These are phyloP conservation scores for Tephrocybe sp. DNA, from an alignment of 768 basidiomycete genomes.

Conservation along the genomic window DNA sequence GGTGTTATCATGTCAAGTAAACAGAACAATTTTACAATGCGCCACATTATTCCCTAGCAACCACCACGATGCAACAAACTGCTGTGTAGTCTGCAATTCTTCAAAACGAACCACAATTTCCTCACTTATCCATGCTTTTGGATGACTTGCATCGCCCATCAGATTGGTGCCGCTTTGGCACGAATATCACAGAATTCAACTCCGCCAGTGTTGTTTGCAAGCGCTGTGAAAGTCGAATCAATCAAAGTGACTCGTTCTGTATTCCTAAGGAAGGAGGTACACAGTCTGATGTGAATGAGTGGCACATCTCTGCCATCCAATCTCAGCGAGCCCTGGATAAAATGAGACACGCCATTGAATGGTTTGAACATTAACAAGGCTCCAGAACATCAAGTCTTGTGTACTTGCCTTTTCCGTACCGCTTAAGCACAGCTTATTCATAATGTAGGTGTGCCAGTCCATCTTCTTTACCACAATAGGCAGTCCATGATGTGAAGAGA, in stretches of 20 bases:
- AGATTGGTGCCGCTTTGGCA: no score
- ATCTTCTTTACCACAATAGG: slow-evolving; percentile 2
- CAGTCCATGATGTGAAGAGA: not conserved
- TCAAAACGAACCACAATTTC: no score
- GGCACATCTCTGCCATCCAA: no score
- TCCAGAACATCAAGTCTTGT: no score
- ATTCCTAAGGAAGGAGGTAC: not conserved
- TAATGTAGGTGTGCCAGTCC: no score
- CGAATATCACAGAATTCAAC: no score
- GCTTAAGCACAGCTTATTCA: not conserved
- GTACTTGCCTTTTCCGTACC: not conserved
- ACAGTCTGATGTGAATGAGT: not conserved
- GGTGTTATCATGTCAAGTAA: no score
- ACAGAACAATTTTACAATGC: not conserved
- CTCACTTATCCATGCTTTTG: no score
- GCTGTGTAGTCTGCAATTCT: no score
- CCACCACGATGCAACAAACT: not conserved
- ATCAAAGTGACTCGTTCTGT: not conserved
- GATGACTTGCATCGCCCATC: no score
- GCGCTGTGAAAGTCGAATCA: not conserved
- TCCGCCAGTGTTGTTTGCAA: not conserved
- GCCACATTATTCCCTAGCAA: slow-evolving; percentile 8
- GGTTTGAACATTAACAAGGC: no score
- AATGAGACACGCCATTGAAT: not conserved
- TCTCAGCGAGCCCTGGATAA: not conserved